These are phyloP conservation scores for Stagonosporopsis chrysanthemi DNA, from an alignment of 2,329 filamentous ascomycete genomes.

Conservation along the genomic window DNA sequence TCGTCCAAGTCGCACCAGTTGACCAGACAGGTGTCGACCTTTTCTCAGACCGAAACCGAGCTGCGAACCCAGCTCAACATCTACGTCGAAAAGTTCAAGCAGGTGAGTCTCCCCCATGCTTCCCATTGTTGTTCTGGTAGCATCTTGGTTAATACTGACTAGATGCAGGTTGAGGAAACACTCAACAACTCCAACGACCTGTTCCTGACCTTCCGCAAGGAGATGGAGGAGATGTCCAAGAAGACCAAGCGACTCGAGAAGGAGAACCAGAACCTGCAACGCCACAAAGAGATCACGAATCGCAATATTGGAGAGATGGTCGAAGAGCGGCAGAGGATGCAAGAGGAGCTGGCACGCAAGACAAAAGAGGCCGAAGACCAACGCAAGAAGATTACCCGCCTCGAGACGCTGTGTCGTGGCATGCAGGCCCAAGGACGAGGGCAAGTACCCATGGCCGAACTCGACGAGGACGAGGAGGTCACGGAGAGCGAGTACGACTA, in stretches of 20 bases:
- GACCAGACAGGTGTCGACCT: slow-evolving; percentile 90
- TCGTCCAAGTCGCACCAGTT: slow-evolving; percentile 80
- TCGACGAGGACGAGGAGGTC: slow-evolving; percentile 65
- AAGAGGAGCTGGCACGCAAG: slow-evolving; percentile 75
- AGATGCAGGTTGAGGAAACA: slow-evolving; percentile 90
- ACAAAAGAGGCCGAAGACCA: slow-evolving; percentile 80
- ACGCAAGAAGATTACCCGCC: slow-evolving; percentile 85
- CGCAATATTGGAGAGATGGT: slow-evolving; percentile 98
- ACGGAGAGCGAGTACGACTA: slow-evolving; percentile 53
- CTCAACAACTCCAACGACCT: slow-evolving; percentile 98
- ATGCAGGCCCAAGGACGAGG: slow-evolving; percentile 96
- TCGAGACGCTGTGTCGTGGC: slow-evolving; percentile 92
- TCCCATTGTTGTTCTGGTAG: slow-evolving; percentile 35
- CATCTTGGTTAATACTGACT: slow-evolving; percentile 57
- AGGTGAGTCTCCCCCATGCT: slow-evolving; percentile 67
- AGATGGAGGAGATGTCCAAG: slow-evolving; percentile 99
- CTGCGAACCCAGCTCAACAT: slow-evolving; percentile 94
- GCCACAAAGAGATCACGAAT: slow-evolving; percentile 92
- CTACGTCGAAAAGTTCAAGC: slow-evolving; percentile 99
- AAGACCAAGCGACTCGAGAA: slow-evolving; percentile 97
- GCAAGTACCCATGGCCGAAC: slow-evolving; percentile 62
- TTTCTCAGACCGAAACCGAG: slow-evolving; percentile 94
- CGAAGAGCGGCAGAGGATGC: slow-evolving; percentile 81
- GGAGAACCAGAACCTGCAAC: slow-evolving; percentile 88
- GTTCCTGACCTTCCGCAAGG: slow-evolving; percentile 95